Evolutionary conservation across 352 stramenopile genomes (phyloP).

Genomic region (Discostella stelligera): DNA sequence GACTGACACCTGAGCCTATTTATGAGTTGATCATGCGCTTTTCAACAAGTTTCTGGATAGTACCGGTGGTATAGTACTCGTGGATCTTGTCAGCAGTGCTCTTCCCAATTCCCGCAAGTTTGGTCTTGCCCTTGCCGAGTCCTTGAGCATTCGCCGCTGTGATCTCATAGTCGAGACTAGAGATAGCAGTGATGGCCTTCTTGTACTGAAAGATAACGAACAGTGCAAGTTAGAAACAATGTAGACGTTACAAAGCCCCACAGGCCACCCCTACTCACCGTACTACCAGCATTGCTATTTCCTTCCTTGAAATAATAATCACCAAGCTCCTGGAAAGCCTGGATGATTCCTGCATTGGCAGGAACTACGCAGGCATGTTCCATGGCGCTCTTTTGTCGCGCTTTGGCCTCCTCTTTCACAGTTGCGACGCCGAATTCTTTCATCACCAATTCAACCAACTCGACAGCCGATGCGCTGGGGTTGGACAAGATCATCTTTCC

Average conservation of each 20-base stretch:
- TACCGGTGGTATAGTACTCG: conserved; percentile 68
- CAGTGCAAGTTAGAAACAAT: background rate
- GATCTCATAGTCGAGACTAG: conserved; percentile 62
- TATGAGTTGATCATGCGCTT: conserved; percentile 42
- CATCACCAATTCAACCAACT: conserved; percentile 56
- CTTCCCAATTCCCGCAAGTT: conserved; percentile 55
- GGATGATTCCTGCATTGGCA: conserved; percentile 57
- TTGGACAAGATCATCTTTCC: conserved; percentile 58
- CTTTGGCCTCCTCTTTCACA: conserved; percentile 42
- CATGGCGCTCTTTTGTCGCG: conserved; percentile 45
- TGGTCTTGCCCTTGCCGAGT: conserved; percentile 64
- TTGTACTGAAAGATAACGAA: conserved; percentile 42
- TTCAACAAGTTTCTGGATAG: conserved; percentile 74
- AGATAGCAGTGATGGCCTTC: conserved; percentile 55
- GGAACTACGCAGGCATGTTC: conserved; percentile 33
- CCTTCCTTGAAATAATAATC: conserved; percentile 66
- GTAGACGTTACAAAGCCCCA: background rate
- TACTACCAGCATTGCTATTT: conserved; percentile 43
- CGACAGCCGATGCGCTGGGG: conserved; percentile 32
- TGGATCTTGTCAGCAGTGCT: conserved; percentile 65
- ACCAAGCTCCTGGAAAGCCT: conserved; percentile 61
- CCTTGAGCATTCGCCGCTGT: conserved; percentile 69
- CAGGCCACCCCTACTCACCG: conserved; percentile 21
- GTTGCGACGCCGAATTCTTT: conserved; percentile 66
- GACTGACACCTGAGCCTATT: background rate